These are phyloP conservation scores for Mortierella sp. DNA, from an alignment of 371 early-diverging fungal species.

Conservation along the genomic window DNA sequence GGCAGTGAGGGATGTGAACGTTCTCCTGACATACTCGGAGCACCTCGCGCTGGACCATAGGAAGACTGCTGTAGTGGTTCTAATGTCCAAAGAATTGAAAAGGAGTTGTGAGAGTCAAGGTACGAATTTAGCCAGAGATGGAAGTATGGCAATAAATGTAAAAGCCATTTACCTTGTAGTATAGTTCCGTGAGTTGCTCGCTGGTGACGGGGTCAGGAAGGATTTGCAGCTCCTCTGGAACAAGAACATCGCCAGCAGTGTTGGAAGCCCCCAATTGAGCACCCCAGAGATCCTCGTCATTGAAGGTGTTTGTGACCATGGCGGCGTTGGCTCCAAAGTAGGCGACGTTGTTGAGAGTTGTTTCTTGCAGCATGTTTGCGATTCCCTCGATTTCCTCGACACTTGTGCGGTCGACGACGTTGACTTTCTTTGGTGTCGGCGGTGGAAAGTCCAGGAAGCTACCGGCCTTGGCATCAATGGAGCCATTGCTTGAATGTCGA, in stretches of 20 bases:
- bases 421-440: conserved; percentile 24
- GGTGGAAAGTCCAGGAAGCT: conserved; percentile 36
- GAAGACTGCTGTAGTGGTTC: conserved; percentile 42
- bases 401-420: conserved; percentile 32
- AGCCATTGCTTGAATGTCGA: conserved; percentile 18
- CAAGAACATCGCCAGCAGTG: conserved; percentile 31
- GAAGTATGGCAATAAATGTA: neutral
- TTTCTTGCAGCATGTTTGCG: conserved; percentile 24
- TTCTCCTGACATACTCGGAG: conserved; percentile 52
- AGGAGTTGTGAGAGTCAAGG: neutral
- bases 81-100: neutral
- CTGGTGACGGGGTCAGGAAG: conserved; percentile 25
- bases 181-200: conserved; percentile 24
- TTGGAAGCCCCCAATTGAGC: conserved; percentile 27
- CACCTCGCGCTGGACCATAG: conserved; percentile 53
- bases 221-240: conserved; percentile 35
- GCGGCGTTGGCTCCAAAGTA: conserved; percentile 32
- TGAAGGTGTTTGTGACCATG: conserved; percentile 31
- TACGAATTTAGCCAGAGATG: neutral
- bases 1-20: conserved; percentile 49
- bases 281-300: conserved; percentile 45
- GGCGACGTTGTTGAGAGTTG: conserved; percentile 27
- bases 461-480: conserved; percentile 5
- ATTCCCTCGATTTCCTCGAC: conserved; percentile 23
- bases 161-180: conserved; percentile 33